These are phyloP conservation scores for Thalassiosira sp. DNA, from an alignment of 352 stramenopile genomes.

Conservation along the genomic window DNA sequence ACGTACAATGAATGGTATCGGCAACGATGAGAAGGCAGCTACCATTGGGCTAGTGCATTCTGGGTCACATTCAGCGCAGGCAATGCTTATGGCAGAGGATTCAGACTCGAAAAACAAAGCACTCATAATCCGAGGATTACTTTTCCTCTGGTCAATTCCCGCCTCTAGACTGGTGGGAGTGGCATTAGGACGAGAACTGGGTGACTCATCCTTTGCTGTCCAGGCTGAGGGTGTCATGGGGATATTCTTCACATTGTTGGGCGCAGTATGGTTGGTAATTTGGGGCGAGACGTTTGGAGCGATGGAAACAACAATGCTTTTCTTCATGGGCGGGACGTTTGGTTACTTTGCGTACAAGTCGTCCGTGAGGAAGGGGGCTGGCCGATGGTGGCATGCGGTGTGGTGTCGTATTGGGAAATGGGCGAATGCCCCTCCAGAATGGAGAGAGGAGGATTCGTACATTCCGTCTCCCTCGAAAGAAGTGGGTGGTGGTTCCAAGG, in stretches of 20 bases:
- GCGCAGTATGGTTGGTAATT: conserved; percentile 15
- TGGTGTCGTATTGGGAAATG: conserved; percentile 39
- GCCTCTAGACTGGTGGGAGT: conserved; percentile 35
- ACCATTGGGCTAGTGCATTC: conserved; percentile 36
- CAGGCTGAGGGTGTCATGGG: conserved; percentile 10
- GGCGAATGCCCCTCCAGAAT: conserved; percentile 36
- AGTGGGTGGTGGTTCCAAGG: background rate
- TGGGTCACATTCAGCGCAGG: conserved; percentile 26
- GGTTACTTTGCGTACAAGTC: conserved; percentile 13
- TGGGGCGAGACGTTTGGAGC: conserved; percentile 15
- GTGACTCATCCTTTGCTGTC: conserved; percentile 1
- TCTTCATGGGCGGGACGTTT: conserved; percentile 14
- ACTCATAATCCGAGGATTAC: conserved; percentile 18
- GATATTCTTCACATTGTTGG: conserved; percentile 20
- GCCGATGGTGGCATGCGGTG: conserved; percentile 27
- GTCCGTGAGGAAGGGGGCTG: background rate
- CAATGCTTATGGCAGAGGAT: conserved; percentile 45
- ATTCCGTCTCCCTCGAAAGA: background rate
- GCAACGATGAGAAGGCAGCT: background rate
- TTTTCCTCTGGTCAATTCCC: conserved; percentile 42
- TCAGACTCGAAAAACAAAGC: conserved; percentile 22
- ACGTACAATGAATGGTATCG: conserved; percentile 3
- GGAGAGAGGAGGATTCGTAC: conserved; percentile 45
- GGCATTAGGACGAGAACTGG: conserved; percentile 33
- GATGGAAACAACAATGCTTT: background rate